These are phyloP conservation scores for Exophiala aquamarina DNA, from an alignment of 2,329 filamentous ascomycete genomes.

Conservation along the genomic window DNA sequence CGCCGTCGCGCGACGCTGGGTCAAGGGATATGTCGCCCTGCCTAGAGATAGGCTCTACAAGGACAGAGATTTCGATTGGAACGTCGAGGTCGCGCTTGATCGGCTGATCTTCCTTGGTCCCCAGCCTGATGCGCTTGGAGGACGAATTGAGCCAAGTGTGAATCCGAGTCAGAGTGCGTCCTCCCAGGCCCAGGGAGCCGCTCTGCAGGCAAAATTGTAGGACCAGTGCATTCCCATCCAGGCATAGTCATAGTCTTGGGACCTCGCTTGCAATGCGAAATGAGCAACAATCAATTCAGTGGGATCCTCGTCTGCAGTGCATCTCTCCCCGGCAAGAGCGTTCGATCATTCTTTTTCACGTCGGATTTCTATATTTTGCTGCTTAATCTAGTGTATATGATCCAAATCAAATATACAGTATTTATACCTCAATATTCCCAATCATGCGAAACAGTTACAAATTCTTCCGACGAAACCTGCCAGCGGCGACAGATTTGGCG, in stretches of 20 bases:
- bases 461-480: slow-evolving; percentile 61
- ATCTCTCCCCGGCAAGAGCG: too few relatives aligned
- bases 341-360: too few relatives aligned
- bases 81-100: slow-evolving; percentile 18
- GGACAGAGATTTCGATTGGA: not conserved
- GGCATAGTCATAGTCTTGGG: too few relatives aligned
- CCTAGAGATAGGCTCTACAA: slow-evolving; percentile 7
- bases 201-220: slow-evolving; percentile 14
- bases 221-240: too few relatives aligned
- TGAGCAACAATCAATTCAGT: too few relatives aligned
- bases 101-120: slow-evolving; percentile 23
- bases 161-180: not conserved
- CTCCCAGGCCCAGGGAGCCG: not conserved
- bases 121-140: too few relatives aligned
- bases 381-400: too few relatives aligned
- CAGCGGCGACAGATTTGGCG: slow-evolving; percentile 52
- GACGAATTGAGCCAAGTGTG: not conserved
- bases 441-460: slow-evolving; percentile 27
- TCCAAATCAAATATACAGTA: too few relatives aligned
- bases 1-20: slow-evolving; percentile 40
- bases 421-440: too few relatives aligned
- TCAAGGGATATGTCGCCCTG: slow-evolving; percentile 17
- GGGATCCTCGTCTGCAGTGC: too few relatives aligned
- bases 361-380: too few relatives aligned
- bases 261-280: too few relatives aligned